phyloP scores from a whole-genome alignment of 257 asterid species.

The Solanum tacnaense region DNA sequence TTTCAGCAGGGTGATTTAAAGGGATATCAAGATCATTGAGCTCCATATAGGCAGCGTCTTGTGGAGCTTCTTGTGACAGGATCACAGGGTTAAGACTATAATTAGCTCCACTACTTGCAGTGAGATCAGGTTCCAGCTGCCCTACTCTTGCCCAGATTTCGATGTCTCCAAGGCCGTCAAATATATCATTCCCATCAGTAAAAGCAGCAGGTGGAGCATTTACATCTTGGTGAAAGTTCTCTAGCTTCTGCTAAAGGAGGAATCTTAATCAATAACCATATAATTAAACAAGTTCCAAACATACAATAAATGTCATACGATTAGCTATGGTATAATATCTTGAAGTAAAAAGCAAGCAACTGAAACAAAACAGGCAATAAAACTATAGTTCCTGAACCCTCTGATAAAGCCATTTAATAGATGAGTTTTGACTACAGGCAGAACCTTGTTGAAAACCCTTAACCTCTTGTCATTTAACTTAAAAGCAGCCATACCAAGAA shows the following conservation, averaged over 20 bases:
- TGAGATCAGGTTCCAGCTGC: slow-evolving; percentile 10
- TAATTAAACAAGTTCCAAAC: neutral
- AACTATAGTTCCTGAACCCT: neutral
- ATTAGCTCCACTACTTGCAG: slow-evolving; percentile 12
- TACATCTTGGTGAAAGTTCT: slow-evolving; percentile 1
- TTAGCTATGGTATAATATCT: neutral
- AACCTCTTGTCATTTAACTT: neutral
- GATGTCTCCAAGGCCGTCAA: slow-evolving; percentile 29
- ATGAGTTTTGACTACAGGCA: neutral
- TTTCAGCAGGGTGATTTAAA: slow-evolving; percentile 19
- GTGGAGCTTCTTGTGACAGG: slow-evolving; percentile 13
- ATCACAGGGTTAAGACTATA: slow-evolving; percentile 5
- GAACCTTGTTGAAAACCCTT: neutral
- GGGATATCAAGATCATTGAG: slow-evolving; percentile 50
- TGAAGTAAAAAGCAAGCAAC: neutral
- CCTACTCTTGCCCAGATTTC: slow-evolving; percentile 10
- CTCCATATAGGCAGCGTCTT: slow-evolving; percentile 38
- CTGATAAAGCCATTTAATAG: neutral
- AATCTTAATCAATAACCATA: neutral
- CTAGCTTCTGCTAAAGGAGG: slow-evolving; percentile 12
- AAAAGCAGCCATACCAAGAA: neutral
- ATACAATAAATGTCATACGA: neutral
- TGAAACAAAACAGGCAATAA: neutral
- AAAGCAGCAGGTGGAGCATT: neutral
- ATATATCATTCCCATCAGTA: slow-evolving; percentile 27